phyloP scores from a whole-genome alignment of 2,329 filamentous ascomycete genomes.

The Neophaeococcomyces mojaviensis region DNA sequence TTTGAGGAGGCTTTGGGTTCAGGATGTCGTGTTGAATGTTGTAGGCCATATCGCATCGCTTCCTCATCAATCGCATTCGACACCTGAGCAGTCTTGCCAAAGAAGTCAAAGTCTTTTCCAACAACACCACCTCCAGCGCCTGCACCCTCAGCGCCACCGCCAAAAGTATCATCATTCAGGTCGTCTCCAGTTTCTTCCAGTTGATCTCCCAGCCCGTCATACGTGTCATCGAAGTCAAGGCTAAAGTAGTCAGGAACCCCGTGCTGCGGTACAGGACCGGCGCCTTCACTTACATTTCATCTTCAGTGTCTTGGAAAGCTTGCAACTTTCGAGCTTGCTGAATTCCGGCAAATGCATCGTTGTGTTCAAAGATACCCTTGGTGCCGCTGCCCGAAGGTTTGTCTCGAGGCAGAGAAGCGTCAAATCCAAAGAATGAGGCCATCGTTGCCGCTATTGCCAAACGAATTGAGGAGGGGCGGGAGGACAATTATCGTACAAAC shows the following conservation, averaged over 20 bases:
- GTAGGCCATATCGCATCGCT: constrained; percentile 72
- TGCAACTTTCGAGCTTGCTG: constrained; percentile 46
- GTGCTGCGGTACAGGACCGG: not conserved
- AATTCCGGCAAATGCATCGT: constrained; percentile 83
- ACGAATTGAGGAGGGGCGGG: no score
- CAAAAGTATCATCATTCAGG: constrained; percentile 97
- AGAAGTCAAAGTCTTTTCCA: constrained; percentile 96
- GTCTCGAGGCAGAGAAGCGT: constrained; percentile 59
- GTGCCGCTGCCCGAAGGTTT: constrained; percentile 56
- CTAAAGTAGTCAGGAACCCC: constrained; percentile 35
- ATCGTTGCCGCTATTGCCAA: not conserved
- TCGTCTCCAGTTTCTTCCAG: constrained; percentile 87
- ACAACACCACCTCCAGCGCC: constrained; percentile 53
- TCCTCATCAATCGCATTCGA: constrained; percentile 83
- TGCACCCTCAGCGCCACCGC: constrained; percentile 41
- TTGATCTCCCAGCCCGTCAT: constrained; percentile 85
- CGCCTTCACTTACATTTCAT: constrained; percentile 46
- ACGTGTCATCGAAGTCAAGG: constrained; percentile 92
- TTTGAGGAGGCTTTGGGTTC: constrained; percentile 40
- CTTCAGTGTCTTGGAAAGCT: constrained; percentile 44
- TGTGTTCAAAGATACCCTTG: constrained; percentile 68
- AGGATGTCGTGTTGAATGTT: constrained; percentile 36
- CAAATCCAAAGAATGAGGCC: constrained; percentile 93
- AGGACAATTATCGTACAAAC: no score
- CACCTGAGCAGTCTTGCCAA: constrained; percentile 82